Evolutionary conservation across 1,284 basidiomycete genomes (phyloP).

Genomic region (Pseudozyma thailandica): DNA sequence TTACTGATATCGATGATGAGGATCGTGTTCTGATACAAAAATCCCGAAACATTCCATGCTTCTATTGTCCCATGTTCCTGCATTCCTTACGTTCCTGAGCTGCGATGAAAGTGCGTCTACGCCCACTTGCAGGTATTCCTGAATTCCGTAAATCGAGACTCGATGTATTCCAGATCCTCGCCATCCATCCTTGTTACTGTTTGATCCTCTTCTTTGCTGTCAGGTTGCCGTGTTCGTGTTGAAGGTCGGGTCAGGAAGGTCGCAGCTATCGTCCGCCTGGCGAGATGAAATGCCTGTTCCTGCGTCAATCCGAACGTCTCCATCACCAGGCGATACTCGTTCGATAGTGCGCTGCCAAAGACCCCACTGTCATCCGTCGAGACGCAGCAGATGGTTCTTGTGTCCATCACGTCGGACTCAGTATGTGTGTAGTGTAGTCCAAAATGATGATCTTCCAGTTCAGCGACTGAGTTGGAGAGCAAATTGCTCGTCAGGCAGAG

Average conservation of each 20-base stretch:
- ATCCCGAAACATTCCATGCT: too few relatives aligned
- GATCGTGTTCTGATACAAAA: too few relatives aligned
- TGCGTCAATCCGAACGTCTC: constrained; percentile 22
- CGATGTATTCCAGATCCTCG: constrained; percentile 4
- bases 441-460: constrained; percentile 31
- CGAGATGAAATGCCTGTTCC: constrained; percentile 10
- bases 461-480: constrained; percentile 21
- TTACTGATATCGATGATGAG: too few relatives aligned
- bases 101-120: neutral
- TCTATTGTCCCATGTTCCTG: too few relatives aligned
- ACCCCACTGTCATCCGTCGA: constrained; percentile 52
- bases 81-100: too few relatives aligned
- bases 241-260: constrained; percentile 8
- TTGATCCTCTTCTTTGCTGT: neutral
- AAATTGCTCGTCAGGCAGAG: constrained; percentile 51
- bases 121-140: constrained; percentile 6
- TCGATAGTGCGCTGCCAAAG: constrained; percentile 36
- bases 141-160: constrained; percentile 7
- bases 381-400: constrained; percentile 23
- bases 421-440: constrained; percentile 5
- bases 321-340: constrained; percentile 46
- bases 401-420: neutral
- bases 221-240: too few relatives aligned
- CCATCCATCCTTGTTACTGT: neutral
- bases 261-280: constrained; percentile 6